These are phyloP conservation scores for Raffaelea arxii DNA, from an alignment of 2,329 filamentous ascomycete genomes.

Conservation along the genomic window DNA sequence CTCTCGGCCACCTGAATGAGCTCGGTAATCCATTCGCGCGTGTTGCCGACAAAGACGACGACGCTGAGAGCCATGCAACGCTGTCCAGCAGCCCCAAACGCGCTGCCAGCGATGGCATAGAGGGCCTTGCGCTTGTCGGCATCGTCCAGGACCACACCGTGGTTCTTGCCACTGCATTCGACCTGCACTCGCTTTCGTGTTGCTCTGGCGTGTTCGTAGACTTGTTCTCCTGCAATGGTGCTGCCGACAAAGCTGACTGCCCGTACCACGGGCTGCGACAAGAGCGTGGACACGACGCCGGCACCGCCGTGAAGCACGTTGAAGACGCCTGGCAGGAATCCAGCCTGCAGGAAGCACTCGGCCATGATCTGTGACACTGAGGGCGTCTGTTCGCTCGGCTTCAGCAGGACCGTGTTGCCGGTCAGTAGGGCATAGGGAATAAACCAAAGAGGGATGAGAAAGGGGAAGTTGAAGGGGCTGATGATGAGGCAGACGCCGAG, in stretches of 20 bases:
- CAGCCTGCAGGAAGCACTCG: slow-evolving; percentile 68
- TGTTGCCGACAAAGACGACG: slow-evolving; percentile 72
- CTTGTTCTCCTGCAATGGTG: slow-evolving; percentile 83
- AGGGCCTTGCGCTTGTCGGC: slow-evolving; percentile 83
- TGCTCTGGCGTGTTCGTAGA: slow-evolving; percentile 65
- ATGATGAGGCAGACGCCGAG: slow-evolving; percentile 25
- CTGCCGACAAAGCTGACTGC: slow-evolving; percentile 76
- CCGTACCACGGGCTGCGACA: slow-evolving; percentile 77
- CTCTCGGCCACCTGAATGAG: slow-evolving; percentile 65
- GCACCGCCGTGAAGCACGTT: slow-evolving; percentile 75
- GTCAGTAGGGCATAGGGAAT: slow-evolving; percentile 76
- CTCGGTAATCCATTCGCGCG: slow-evolving; percentile 70
- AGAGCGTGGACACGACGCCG: slow-evolving; percentile 73
- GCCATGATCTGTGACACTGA: slow-evolving; percentile 74
- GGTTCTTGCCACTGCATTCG: slow-evolving; percentile 82
- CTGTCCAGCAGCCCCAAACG: slow-evolving; percentile 77
- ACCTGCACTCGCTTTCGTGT: slow-evolving; percentile 83
- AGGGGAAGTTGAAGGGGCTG: slow-evolving; percentile 59
- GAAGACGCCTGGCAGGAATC: slow-evolving; percentile 70
- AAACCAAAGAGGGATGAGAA: slow-evolving; percentile 87
- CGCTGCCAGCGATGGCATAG: slow-evolving; percentile 73
- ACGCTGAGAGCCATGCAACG: slow-evolving; percentile 80
- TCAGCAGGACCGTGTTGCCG: slow-evolving; percentile 74
- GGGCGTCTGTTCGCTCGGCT: slow-evolving; percentile 76
- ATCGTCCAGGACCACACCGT: slow-evolving; percentile 73